phyloP scores from a whole-genome alignment of 2,329 filamentous ascomycete genomes.

The Alternaria sp. region DNA sequence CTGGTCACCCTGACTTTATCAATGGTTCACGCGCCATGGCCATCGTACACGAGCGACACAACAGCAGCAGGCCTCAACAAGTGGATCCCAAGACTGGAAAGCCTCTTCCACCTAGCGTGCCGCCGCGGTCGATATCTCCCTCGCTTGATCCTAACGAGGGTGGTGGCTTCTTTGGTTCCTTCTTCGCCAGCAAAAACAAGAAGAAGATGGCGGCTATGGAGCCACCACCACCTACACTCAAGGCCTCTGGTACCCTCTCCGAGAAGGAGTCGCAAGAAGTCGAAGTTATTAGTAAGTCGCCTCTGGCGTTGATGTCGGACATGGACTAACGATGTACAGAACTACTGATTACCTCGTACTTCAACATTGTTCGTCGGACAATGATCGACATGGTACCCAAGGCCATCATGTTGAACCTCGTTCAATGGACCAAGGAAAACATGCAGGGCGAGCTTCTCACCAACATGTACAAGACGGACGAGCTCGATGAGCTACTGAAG shows the following conservation, averaged over 20 bases:
- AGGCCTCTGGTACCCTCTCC: constrained; percentile 90
- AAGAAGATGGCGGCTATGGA: constrained; percentile 99
- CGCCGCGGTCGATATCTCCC: constrained; percentile 77
- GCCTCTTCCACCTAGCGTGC: constrained; percentile 73
- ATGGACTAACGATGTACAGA: constrained; percentile 60
- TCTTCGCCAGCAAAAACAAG: constrained; percentile 99
- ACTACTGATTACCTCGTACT: constrained; percentile 94
- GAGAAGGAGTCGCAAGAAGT: constrained; percentile 96
- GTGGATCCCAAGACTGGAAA: constrained; percentile 99
- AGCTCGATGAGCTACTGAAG: constrained; percentile 92
- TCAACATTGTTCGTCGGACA: constrained; percentile 95
- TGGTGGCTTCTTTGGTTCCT: constrained; percentile 92
- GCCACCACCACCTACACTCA: constrained; percentile 86
- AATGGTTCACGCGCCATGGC: constrained; percentile 98
- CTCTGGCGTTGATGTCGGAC: not conserved
- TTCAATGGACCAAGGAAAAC: constrained; percentile 95
- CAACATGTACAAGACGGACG: constrained; percentile 93
- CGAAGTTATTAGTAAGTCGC: constrained; percentile 87
- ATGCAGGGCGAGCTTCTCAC: constrained; percentile 98
- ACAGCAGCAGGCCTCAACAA: constrained; percentile 81
- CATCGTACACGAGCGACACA: constrained; percentile 93
- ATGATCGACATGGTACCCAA: constrained; percentile 99
- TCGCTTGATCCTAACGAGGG: constrained; percentile 68
- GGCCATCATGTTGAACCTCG: constrained; percentile 96
- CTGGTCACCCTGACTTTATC: constrained; percentile 95